A percentile compares a stretch with the other conserved stretches of the same genome.
phyloP scores from a whole-genome alignment of 257 asterid genomes.

The Lavandula angustifolia region DNA sequence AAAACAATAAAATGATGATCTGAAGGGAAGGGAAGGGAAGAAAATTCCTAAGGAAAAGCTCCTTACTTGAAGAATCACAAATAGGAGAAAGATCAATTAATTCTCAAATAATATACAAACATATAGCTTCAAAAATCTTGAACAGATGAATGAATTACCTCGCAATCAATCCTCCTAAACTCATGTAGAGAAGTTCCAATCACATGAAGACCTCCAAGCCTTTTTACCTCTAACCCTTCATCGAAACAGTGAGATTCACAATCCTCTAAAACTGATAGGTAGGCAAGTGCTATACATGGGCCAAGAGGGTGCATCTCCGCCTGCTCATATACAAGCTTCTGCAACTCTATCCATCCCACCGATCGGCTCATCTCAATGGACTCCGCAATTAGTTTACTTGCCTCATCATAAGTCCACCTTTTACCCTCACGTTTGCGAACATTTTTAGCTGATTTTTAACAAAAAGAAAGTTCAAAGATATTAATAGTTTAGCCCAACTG shows the following conservation, averaged over 20 bases:
- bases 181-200: slow-evolving; percentile 97
- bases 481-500: slow-evolving; percentile 9
- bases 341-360: slow-evolving; percentile 59
- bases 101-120: slow-evolving; percentile 13
- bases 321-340: slow-evolving; percentile 75
- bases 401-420: slow-evolving; percentile 69
- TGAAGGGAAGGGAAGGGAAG: slow-evolving; percentile 4
- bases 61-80: not conserved
- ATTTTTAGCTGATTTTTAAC: slow-evolving; percentile 65
- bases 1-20: slow-evolving; percentile 4
- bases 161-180: slow-evolving; percentile 96
- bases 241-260: slow-evolving; percentile 78
- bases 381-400: slow-evolving; percentile 67
- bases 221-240: slow-evolving; percentile 93
- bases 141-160: too few relatives aligned
- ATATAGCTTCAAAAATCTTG: slow-evolving; percentile 14
- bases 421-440: slow-evolving; percentile 78
- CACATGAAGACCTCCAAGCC: slow-evolving; percentile 95
- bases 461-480: slow-evolving; percentile 4
- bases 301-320: slow-evolving; percentile 91
- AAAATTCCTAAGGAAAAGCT: not conserved
- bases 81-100: slow-evolving; percentile 21
- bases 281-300: slow-evolving; percentile 86
- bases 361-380: slow-evolving; percentile 88
- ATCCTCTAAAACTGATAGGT: slow-evolving; percentile 77